Percentiles rank a stretch among this genome's conserved stretches.
phyloP scores from a whole-genome alignment of 768 basidiomycete genomes.

The Multifurca ochricompacta region DNA sequence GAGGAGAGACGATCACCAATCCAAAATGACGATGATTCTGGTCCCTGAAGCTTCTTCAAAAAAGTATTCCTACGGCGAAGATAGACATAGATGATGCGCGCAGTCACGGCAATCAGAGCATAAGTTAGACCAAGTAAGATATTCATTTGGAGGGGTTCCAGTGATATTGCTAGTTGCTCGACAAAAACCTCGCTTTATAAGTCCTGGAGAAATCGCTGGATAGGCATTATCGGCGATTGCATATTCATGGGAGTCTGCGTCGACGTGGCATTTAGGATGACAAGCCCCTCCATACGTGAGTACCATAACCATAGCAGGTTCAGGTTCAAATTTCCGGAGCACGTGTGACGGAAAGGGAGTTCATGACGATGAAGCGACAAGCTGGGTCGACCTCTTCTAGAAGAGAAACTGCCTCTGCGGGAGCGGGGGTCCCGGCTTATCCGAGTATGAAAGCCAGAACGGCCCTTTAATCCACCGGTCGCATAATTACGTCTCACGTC shows the following conservation, averaged over 20 bases:
- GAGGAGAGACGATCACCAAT: background rate
- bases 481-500: slow-evolving; percentile 12
- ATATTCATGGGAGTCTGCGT: slow-evolving; percentile 1
- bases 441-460: background rate
- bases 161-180: background rate
- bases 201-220: background rate
- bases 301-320: background rate
- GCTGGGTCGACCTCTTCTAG: background rate
- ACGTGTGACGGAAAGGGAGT: background rate
- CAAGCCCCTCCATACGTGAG: background rate
- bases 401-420: background rate
- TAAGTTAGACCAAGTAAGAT: background rate
- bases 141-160: slow-evolving; percentile 5
- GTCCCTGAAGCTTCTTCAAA: slow-evolving; percentile 14
- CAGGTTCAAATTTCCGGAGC: slow-evolving; percentile 1
- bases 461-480: background rate
- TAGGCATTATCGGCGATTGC: slow-evolving; percentile 3
- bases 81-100: background rate
- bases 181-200: slow-evolving; percentile 4
- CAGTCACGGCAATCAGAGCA: background rate
- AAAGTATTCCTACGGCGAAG: slow-evolving; percentile 7
- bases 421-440: background rate
- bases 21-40: slow-evolving; percentile 6
- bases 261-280: background rate
- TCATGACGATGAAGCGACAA: background rate